These are phyloP conservation scores for Fusarium setosum DNA, from an alignment of 2,329 filamentous ascomycete genomes.

Conservation along the genomic window DNA sequence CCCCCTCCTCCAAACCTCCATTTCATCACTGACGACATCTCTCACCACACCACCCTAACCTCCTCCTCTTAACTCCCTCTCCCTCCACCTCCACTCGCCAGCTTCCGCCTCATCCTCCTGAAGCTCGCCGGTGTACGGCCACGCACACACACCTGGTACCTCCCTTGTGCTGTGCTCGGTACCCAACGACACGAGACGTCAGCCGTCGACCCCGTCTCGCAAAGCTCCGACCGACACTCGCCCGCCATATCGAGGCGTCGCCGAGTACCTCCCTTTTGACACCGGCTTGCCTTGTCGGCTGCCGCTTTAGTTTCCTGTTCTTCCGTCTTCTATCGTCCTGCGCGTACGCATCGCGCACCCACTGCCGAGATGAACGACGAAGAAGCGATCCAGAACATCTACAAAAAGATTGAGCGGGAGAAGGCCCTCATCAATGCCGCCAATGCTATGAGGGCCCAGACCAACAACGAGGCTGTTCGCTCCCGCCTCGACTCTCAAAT, in stretches of 20 bases:
- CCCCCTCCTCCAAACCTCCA: slow-evolving; percentile 35
- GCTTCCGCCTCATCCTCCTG: slow-evolving; percentile 32
- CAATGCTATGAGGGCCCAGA: slow-evolving; percentile 94
- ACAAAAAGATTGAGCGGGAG: slow-evolving; percentile 97
- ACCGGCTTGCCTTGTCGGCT: slow-evolving; percentile 28
- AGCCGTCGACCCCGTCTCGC: slow-evolving; percentile 12
- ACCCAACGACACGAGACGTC: slow-evolving; percentile 29
- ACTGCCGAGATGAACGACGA: slow-evolving; percentile 71
- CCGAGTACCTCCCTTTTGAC: slow-evolving; percentile 18
- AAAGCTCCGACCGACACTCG: slow-evolving; percentile 19
- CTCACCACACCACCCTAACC: slow-evolving; percentile 43
- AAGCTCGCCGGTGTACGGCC: slow-evolving; percentile 22
- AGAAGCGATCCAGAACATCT: slow-evolving; percentile 80
- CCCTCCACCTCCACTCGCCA: slow-evolving; percentile 25
- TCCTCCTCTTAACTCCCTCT: slow-evolving; percentile 28
- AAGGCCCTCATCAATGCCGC: slow-evolving; percentile 94
- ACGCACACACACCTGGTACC: slow-evolving; percentile 19
- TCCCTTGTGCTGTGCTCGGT: slow-evolving; percentile 19
- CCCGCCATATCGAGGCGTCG: slow-evolving; percentile 24
- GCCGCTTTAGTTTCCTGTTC: slow-evolving; percentile 11
- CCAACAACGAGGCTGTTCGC: slow-evolving; percentile 91
- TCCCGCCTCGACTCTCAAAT: slow-evolving; percentile 94
- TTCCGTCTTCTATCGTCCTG: slow-evolving; percentile 42
- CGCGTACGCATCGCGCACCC: slow-evolving; percentile 54
- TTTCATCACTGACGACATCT: slow-evolving; percentile 53